phyloP scores from a whole-genome alignment of 2,329 filamentous ascomycete genomes.

The Neonectria faginata region DNA sequence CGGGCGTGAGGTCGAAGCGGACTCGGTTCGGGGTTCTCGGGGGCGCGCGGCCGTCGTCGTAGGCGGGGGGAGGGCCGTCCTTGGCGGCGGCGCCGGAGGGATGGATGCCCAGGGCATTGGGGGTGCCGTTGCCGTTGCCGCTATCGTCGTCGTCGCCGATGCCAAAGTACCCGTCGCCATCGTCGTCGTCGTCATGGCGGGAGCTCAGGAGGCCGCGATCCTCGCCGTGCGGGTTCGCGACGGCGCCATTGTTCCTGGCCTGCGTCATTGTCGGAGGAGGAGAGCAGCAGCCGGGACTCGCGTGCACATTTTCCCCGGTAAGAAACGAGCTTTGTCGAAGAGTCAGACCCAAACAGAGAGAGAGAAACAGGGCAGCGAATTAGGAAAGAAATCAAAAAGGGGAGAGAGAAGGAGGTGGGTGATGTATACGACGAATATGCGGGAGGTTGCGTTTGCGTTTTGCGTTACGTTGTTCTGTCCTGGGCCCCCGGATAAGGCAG shows the following conservation, averaged over 20 bases:
- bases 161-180: conserved; percentile 45
- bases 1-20: conserved; percentile 73
- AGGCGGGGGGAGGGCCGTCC: conserved; percentile 23
- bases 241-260: conserved; percentile 47
- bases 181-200: conserved; percentile 40
- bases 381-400: not conserved
- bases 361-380: not conserved
- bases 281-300: conserved; percentile 38
- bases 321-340: not conserved
- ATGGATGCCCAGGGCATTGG: conserved; percentile 33
- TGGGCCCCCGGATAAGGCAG: conserved; percentile 39
- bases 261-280: conserved; percentile 49
- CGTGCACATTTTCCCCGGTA: conserved; percentile 42
- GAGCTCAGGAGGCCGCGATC: conserved; percentile 48
- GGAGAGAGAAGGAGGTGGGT: not conserved
- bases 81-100: conserved; percentile 29
- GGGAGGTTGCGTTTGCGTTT: conserved; percentile 19
- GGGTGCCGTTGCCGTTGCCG: conserved; percentile 35
- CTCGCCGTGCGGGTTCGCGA: conserved; percentile 48
- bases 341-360: not conserved
- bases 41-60: conserved; percentile 27
- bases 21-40: conserved; percentile 74
- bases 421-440: not conserved
- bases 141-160: conserved; percentile 37
- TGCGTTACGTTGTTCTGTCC: conserved; percentile 27